Conservation (phyloP, 345 rosid genomes). For the Erysimum cheiranthoides region DNA sequence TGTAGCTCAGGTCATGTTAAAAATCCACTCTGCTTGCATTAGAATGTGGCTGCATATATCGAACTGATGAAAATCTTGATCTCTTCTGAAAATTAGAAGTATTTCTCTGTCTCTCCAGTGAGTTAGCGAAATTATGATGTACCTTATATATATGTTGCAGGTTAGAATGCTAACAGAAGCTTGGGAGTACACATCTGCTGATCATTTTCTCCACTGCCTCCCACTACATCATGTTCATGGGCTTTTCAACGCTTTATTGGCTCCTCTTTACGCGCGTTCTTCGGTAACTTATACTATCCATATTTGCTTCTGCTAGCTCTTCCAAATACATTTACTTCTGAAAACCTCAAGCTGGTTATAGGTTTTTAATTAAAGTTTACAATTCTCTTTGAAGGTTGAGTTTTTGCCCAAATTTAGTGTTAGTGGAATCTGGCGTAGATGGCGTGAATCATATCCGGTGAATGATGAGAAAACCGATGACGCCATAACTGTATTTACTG, state of each 20-base stretch:
- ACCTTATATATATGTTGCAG: slow-evolving; percentile 49
- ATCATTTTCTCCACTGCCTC: slow-evolving; percentile 88
- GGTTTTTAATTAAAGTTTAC: slow-evolving; percentile 8
- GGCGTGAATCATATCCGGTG: slow-evolving; percentile 79
- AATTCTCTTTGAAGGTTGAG: slow-evolving; percentile 72
- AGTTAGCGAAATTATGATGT: background rate
- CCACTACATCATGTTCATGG: slow-evolving; percentile 99
- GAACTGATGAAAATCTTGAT: background rate
- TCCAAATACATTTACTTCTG: background rate
- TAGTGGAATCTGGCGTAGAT: slow-evolving; percentile 92
- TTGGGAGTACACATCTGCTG: slow-evolving; percentile 87
- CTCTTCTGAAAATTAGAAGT: slow-evolving; percentile 15
- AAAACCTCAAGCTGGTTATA: slow-evolving; percentile 22
- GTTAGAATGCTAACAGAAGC: slow-evolving; percentile 82
- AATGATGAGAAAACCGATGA: slow-evolving; percentile 59
- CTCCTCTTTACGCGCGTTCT: slow-evolving; percentile 86
- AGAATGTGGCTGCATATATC: slow-evolving; percentile 1
- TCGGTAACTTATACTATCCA: slow-evolving; percentile 51
- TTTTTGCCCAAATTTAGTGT: slow-evolving; percentile 96
- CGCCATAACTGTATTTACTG: slow-evolving; percentile 87
- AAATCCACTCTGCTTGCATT: slow-evolving; percentile 10
- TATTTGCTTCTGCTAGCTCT: slow-evolving; percentile 9
- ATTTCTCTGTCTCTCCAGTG: slow-evolving; percentile 32
- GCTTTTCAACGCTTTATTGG: slow-evolving; percentile 85
- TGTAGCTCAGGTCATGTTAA: slow-evolving; percentile 1